These are phyloP conservation scores for Fonsecaea multimorphosa DNA, from an alignment of 2,329 filamentous ascomycete genomes.

Conservation along the genomic window DNA sequence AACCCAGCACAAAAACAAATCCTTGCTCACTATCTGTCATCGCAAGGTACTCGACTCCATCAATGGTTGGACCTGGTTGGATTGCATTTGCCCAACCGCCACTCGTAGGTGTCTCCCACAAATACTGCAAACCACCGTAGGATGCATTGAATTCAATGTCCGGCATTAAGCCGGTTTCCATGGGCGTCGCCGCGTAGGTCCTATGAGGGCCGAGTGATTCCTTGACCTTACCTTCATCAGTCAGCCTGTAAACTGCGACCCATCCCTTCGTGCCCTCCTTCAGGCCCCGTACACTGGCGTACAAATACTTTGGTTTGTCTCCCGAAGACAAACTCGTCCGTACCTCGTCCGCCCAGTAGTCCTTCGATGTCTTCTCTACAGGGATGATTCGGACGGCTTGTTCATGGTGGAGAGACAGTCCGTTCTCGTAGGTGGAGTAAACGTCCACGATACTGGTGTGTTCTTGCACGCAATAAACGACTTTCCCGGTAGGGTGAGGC, in stretches of 20 bases:
- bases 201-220: not conserved
- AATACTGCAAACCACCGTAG: constrained; percentile 32
- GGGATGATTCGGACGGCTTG: constrained; percentile 39
- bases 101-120: constrained; percentile 39
- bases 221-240: constrained; percentile 29
- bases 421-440: constrained; percentile 30
- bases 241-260: constrained; percentile 37
- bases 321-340: constrained; percentile 34
- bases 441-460: constrained; percentile 40
- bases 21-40: constrained; percentile 41
- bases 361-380: constrained; percentile 16
- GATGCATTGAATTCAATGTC: constrained; percentile 6
- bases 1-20: constrained; percentile 38
- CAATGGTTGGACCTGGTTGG: constrained; percentile 39
- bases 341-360: constrained; percentile 41
- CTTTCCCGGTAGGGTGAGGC: constrained; percentile 37
- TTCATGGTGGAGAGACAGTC: constrained; percentile 30
- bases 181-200: not conserved
- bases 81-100: constrained; percentile 41
- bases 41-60: constrained; percentile 42
- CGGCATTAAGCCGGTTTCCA: not conserved
- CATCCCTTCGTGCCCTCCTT: constrained; percentile 34
- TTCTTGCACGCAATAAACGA: constrained; percentile 40
- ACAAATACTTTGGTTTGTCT: constrained; percentile 35
- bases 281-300: constrained; percentile 38